Percentiles rank a stretch among this genome's conserved stretches.
Conservation (phyloP, 495 filamentous ascomycete genomes). For the Lophiotrema nucula region DNA sequence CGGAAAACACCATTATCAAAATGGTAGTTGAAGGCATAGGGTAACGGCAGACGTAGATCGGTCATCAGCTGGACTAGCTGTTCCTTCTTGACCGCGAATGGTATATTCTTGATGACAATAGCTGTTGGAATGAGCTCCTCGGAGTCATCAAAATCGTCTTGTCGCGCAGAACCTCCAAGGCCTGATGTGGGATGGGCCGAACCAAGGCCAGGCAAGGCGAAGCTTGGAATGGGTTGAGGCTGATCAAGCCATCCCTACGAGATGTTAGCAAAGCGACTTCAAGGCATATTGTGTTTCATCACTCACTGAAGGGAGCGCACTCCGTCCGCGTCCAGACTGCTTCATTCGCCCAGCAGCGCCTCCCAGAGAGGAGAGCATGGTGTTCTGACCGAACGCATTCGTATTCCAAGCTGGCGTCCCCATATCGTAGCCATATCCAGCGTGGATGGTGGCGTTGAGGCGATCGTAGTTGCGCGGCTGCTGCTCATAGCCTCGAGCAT, state of each 20-base stretch:
- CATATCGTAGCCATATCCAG: constrained; percentile 30
- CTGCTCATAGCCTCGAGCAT: constrained; percentile 26
- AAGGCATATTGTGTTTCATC: background rate
- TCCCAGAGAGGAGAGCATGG: constrained; percentile 21
- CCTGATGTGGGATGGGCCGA: constrained; percentile 23
- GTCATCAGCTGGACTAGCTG: constrained; percentile 90
- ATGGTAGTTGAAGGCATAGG: constrained; percentile 99
- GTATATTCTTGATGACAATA: constrained; percentile 99
- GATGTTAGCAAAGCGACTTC: background rate
- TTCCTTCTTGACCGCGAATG: constrained; percentile 97
- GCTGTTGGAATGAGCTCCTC: constrained; percentile 95
- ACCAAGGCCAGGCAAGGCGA: constrained; percentile 30
- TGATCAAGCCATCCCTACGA: constrained; percentile 35
- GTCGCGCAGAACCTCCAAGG: constrained; percentile 43
- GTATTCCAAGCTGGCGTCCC: constrained; percentile 31
- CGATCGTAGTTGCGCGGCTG: constrained; percentile 34
- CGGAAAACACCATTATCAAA: constrained; percentile 98
- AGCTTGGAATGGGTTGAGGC: constrained; percentile 26
- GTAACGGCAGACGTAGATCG: constrained; percentile 81
- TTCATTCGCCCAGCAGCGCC: constrained; percentile 24
- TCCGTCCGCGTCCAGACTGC: constrained; percentile 22
- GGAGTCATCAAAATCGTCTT: constrained; percentile 55
- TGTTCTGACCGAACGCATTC: constrained; percentile 33
- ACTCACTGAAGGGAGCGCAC: constrained; percentile 32
- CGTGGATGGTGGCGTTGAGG: constrained; percentile 33